Base-by-base conservation (phyloP, 2,329 filamentous ascomycete genomes). In the Reticulascus tulasneorum region DNA sequence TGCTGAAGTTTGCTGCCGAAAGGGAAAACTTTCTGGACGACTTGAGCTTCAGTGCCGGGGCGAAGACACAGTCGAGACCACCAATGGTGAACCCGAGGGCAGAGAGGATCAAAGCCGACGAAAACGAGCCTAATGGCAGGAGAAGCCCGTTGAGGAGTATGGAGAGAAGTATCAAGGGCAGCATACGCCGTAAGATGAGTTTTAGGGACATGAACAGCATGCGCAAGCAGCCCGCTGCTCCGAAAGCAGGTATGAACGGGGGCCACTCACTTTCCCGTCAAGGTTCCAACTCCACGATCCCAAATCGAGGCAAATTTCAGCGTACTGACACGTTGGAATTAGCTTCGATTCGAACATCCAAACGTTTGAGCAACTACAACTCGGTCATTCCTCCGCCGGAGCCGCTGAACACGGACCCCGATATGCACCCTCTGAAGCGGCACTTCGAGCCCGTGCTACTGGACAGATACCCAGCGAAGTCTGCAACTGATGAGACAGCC, bases 381-480 rank as follows among this genome's bases (percentile, higher is more conserved):
- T 96, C 93, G 2, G 93, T 98, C 34, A 97, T 98, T 35, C 93
- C 93, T 11, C 82, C 81, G 3, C 93, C 93, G 10, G 88, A 97
- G 59, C 91, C 91, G 9, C 79, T 97, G 46, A 87, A 94, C 38
- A 79, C 83, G 33, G 86, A 91, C 40, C 88, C 90, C 13, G 81
- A 94, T 47, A 96, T 96, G 88, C 93, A 98, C 60, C 93, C 93
- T 17, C 71, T 98, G 42, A 91, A 93, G 64, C 80, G 91, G 45
- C 83, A 86, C 40, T 97, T 97, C 58, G 93, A 98, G 59, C 93
- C 93, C 7, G 90, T 95, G n/a, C 69, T 98, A 16, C 77, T 98
- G 20, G 93, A 98, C 60, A 79, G 90, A 59, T 97, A 97, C 52
- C 93, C 93, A 7, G 84, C 88, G 12, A 87, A 88, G 56, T 77